Evolutionary conservation across 495 filamentous ascomycete genomes (phyloP).

Genomic region (Patellaria atrata): DNA sequence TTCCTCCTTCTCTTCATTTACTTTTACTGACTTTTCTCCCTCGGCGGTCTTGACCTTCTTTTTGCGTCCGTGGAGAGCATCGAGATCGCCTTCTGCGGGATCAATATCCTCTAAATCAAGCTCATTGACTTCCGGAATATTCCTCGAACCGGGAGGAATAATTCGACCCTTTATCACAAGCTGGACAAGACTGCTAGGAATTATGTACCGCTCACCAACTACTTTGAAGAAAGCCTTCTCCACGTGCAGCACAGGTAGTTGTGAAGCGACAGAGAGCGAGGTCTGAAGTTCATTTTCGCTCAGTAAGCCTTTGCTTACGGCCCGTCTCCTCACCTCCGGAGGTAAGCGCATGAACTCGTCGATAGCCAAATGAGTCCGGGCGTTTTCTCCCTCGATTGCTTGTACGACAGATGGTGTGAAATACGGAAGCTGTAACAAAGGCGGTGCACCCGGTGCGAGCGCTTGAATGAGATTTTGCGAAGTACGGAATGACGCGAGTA

Average conservation of each 20-base stretch:
- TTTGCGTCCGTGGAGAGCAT: slow-evolving; percentile 73
- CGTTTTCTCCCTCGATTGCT: slow-evolving; percentile 55
- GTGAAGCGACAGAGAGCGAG: slow-evolving; percentile 59
- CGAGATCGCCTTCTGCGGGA: slow-evolving; percentile 81
- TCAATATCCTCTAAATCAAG: slow-evolving; percentile 81
- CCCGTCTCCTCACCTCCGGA: slow-evolving; percentile 54
- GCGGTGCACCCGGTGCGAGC: slow-evolving; percentile 63
- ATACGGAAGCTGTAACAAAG: slow-evolving; percentile 82
- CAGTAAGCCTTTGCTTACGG: slow-evolving; percentile 54
- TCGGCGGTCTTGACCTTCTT: too few relatives aligned
- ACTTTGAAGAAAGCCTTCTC: slow-evolving; percentile 98
- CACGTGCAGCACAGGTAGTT: slow-evolving; percentile 69
- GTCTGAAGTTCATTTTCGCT: slow-evolving; percentile 61
- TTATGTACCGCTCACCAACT: slow-evolving; percentile 80
- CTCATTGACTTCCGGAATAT: slow-evolving; percentile 58
- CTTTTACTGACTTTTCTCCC: slow-evolving; percentile 39
- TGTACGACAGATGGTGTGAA: slow-evolving; percentile 64
- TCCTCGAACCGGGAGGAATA: slow-evolving; percentile 64
- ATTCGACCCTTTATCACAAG: slow-evolving; percentile 93
- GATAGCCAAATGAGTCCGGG: slow-evolving; percentile 60
- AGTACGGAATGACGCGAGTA: slow-evolving; percentile 66
- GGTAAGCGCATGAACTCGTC: slow-evolving; percentile 78
- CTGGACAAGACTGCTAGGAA: slow-evolving; percentile 82
- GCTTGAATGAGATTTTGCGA: slow-evolving; percentile 85
- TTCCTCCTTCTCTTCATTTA: slow-evolving; percentile 43